Percentiles rank a stretch among this genome's conserved stretches.
phyloP scores from a whole-genome alignment of 2,329 filamentous ascomycete species.

The Venturiaceae sp. region DNA sequence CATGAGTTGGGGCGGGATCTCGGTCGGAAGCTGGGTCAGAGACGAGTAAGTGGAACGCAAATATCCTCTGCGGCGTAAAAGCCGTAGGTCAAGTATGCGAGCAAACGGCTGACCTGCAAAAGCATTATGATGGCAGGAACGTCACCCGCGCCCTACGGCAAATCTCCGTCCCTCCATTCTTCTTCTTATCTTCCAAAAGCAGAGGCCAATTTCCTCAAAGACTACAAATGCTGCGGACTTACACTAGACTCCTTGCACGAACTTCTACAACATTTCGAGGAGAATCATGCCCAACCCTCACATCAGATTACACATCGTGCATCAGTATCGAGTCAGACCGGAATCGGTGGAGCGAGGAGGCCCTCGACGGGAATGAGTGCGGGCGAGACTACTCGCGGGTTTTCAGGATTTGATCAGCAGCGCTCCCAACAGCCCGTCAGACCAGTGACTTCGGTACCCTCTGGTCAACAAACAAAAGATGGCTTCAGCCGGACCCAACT shows the following conservation, averaged over 20 bases:
- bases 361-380: constrained; percentile 2
- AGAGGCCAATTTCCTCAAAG: constrained; percentile 94
- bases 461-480: constrained; percentile 3
- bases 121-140: constrained; percentile 90
- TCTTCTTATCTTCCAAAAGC: constrained; percentile 94
- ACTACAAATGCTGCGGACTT: constrained; percentile 90
- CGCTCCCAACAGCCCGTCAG: neutral
- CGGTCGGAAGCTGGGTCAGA: constrained; percentile 91
- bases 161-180: constrained; percentile 93
- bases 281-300: constrained; percentile 71
- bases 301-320: constrained; percentile 24
- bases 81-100: neutral
- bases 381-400: neutral
- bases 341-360: neutral
- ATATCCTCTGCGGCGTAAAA: constrained; percentile 1
- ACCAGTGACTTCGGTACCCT: neutral
- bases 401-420: neutral
- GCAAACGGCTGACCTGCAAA: neutral
- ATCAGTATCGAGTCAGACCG: constrained; percentile 8
- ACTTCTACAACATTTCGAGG: constrained; percentile 91
- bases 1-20: constrained; percentile 95
- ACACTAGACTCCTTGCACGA: constrained; percentile 89
- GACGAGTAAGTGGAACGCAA: constrained; percentile 71
- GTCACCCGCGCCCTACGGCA: constrained; percentile 78
- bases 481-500: constrained; percentile 26